These are phyloP conservation scores for Ophiostoma sp. DNA, from an alignment of 2,329 filamentous ascomycete species.

Conservation along the genomic window DNA sequence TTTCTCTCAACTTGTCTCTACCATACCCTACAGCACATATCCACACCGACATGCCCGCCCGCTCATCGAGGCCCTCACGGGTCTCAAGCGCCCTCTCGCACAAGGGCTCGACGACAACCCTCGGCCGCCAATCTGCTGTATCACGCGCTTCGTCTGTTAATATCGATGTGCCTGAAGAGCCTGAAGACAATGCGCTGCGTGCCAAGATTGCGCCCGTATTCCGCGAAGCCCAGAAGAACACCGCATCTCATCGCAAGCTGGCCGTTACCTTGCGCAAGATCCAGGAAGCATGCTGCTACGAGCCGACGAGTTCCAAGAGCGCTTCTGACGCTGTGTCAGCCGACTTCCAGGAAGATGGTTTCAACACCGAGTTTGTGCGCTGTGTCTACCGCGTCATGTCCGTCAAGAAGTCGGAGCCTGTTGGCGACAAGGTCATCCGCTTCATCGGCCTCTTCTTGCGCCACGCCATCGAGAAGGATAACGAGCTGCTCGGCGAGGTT, in stretches of 20 bases:
- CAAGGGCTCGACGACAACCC: conserved; percentile 37
- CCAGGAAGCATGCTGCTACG: conserved; percentile 76
- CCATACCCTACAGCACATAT: not conserved
- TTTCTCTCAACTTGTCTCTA: not conserved
- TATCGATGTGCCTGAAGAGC: conserved; percentile 62
- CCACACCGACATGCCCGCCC: conserved; percentile 44
- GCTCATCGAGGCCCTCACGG: conserved; percentile 45
- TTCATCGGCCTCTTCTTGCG: conserved; percentile 86
- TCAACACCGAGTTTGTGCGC: conserved; percentile 78
- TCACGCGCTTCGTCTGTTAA: conserved; percentile 45
- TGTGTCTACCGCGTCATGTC: conserved; percentile 77
- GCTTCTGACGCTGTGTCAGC: conserved; percentile 41
- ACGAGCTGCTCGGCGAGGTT: conserved; percentile 59
- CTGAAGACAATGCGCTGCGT: conserved; percentile 64
- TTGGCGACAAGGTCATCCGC: conserved; percentile 76
- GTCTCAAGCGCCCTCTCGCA: conserved; percentile 38
- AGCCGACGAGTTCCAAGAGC: conserved; percentile 45
- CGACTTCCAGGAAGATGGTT: conserved; percentile 77
- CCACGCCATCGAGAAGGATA: conserved; percentile 65
- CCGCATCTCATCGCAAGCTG: conserved; percentile 83
- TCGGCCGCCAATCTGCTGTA: conserved; percentile 42
- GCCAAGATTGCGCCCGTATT: conserved; percentile 68
- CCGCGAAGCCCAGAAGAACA: conserved; percentile 79
- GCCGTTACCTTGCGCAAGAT: conserved; percentile 83
- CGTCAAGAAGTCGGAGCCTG: conserved; percentile 85